phyloP scores from a whole-genome alignment of 2,329 filamentous ascomycete genomes.

The Diaporthe aspalathi region DNA sequence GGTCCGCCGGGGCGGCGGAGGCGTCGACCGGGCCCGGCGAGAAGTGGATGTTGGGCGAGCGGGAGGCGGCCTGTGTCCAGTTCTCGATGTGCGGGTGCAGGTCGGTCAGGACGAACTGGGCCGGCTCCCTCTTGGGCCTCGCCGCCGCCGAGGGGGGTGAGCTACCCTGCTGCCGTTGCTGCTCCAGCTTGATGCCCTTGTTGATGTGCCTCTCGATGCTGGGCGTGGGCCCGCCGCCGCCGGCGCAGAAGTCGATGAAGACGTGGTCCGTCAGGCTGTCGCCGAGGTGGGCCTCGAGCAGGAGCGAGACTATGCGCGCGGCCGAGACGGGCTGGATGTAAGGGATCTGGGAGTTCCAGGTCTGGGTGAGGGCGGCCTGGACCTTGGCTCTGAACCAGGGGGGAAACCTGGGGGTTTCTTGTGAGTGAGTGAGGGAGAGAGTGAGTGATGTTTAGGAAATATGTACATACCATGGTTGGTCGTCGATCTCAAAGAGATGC shows the following conservation, averaged over 20 bases:
- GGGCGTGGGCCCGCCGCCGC: conserved; percentile 77
- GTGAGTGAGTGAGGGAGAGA: conserved; percentile 31
- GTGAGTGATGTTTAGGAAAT: conserved; percentile 37
- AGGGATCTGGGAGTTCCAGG: conserved; percentile 72
- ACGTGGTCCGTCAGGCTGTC: conserved; percentile 63
- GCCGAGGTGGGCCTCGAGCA: conserved; percentile 65
- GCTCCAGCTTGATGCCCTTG: conserved; percentile 38
- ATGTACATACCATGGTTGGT: conserved; percentile 68
- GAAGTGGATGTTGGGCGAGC: conserved; percentile 68
- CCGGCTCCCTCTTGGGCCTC: conserved; percentile 44
- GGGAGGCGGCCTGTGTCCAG: conserved; percentile 65
- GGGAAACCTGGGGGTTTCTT: conserved; percentile 66
- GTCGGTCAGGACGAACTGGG: conserved; percentile 74
- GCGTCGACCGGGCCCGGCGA: conserved; percentile 74
- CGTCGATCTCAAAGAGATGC: conserved; percentile 76
- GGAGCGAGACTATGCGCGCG: conserved; percentile 68
- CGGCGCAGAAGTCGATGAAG: conserved; percentile 82
- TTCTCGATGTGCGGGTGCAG: conserved; percentile 71
- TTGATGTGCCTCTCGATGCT: conserved; percentile 72
- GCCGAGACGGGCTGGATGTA: conserved; percentile 67
- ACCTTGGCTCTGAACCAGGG: conserved; percentile 71
- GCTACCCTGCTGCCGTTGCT: not conserved
- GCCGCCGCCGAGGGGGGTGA: no score
- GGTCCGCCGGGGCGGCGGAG: conserved; percentile 63
- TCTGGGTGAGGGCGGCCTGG: conserved; percentile 72